phyloP scores from a whole-genome alignment of 2,329 filamentous ascomycete genomes.

The Colletotrichum sublineola region DNA sequence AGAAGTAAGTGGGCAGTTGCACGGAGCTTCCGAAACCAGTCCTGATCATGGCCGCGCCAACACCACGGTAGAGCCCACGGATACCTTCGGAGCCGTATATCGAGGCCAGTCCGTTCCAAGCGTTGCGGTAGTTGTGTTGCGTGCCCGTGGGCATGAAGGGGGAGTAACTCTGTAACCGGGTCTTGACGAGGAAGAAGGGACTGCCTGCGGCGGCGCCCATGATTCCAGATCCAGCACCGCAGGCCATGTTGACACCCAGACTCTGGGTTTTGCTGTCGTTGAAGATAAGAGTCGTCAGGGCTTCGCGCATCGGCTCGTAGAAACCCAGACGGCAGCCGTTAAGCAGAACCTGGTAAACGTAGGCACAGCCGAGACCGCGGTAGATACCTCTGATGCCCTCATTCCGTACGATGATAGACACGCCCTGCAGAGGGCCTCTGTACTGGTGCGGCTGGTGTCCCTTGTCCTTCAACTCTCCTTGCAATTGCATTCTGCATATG shows the following conservation, averaged over 20 bases:
- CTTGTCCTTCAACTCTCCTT: constrained; percentile 93
- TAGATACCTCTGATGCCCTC: constrained; percentile 90
- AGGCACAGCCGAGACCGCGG: constrained; percentile 90
- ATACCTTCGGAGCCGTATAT: constrained; percentile 86
- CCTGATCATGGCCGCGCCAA: constrained; percentile 93
- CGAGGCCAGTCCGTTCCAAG: constrained; percentile 82
- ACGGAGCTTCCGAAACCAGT: constrained; percentile 97
- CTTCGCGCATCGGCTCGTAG: constrained; percentile 92
- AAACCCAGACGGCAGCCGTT: constrained; percentile 97
- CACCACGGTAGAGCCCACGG: constrained; percentile 87
- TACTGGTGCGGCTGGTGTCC: constrained; percentile 89
- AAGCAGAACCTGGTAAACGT: constrained; percentile 94
- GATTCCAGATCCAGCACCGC: constrained; percentile 89
- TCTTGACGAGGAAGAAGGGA: constrained; percentile 98
- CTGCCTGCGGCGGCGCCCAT: constrained; percentile 93
- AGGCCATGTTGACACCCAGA: constrained; percentile 92
- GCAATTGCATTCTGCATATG: constrained; percentile 82
- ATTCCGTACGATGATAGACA: constrained; percentile 89
- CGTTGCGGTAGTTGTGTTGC: constrained; percentile 93
- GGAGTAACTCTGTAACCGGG: constrained; percentile 92
- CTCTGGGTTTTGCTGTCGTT: constrained; percentile 82
- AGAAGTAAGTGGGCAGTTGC: constrained; percentile 97
- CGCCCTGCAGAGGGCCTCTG: constrained; percentile 90
- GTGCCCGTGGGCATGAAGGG: constrained; percentile 94
- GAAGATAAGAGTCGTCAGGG: constrained; percentile 77